Base-by-base conservation (phyloP, 805 yeast species). In the Naumovozyma dairenensis region DNA sequence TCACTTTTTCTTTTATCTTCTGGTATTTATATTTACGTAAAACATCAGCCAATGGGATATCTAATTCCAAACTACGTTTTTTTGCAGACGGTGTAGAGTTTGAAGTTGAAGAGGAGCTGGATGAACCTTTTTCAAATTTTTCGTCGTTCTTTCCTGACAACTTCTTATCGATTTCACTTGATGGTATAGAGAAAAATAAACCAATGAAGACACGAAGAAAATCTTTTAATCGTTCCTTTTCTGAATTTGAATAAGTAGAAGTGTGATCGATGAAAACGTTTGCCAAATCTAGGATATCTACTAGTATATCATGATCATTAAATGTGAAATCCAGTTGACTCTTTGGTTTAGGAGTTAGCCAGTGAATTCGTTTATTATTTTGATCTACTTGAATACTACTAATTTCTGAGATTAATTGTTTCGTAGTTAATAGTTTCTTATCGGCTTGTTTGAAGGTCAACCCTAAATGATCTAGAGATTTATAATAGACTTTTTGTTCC, bases 371-470 rank as follows among this genome's bases (percentile, higher is more conserved):
- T 60, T 85, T 87, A 48, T 80, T 82, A n/a, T 71, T 72, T 57
- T 85, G 95, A 51, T 89, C 98, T 27, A 83, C 81, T 60, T 87
- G 86, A 27, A 87, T 81, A 2, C 96, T 84, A 46, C 92, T 81
- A 36, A 92, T 81, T 53, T 89, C 97, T 42, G 94, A 80, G 10
- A 92, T 76, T 46, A 92, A 62, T 47, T 86, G 94, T 51, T 93
- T 85, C 7, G 92, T 80, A 0, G 97, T 85, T 47, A 92, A 62
- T 36, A 85, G 62, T 57, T 92, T 89, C 58, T 92, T 89, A 60
- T 92, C 99, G 16, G 95, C 82, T 56, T 92, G 97, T 60, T 92
- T 92, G 65, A 92, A 92, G 1, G 96, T 87, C 48, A 92, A 69
- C 1, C 99, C 98, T 42, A 89, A 65, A 57, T 92, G 98, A 56